Evolutionary conservation across 768 basidiomycete genomes (phyloP).

Genomic region (Lepiota venenata): DNA sequence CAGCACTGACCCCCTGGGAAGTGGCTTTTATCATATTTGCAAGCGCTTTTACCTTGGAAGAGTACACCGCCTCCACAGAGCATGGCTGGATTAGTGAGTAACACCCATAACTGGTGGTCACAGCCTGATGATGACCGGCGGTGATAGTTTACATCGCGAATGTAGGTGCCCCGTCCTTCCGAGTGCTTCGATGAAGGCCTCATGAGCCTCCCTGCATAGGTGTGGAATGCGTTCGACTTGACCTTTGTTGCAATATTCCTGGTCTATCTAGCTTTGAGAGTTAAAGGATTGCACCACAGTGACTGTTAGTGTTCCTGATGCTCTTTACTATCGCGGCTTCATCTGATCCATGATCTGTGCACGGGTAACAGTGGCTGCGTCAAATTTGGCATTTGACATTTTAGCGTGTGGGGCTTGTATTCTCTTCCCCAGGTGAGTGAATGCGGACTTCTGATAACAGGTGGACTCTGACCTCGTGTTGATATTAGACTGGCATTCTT

Average conservation of each 20-base stretch:
- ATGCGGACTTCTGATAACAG: neutral
- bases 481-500: constrained; percentile 66
- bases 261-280: constrained; percentile 60
- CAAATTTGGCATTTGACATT: constrained; percentile 75
- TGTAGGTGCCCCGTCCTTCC: constrained; percentile 31
- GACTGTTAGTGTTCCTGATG: constrained; percentile 40
- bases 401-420: constrained; percentile 84
- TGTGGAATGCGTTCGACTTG: constrained; percentile 91
- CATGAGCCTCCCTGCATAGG: constrained; percentile 35
- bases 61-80: constrained; percentile 85
- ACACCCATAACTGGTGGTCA: neutral
- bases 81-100: constrained; percentile 85
- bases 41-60: constrained; percentile 75
- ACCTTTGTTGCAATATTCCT: constrained; percentile 69
- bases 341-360: neutral
- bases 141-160: constrained; percentile 79
- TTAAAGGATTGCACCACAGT: constrained; percentile 52
- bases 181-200: neutral
- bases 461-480: neutral
- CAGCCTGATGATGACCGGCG: constrained; percentile 2
- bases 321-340: constrained; percentile 5
- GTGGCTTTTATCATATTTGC: constrained; percentile 72
- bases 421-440: constrained; percentile 69
- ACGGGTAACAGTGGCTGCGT: constrained; percentile 35
- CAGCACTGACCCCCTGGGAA: constrained; percentile 59